Conservation (phyloP, 306 rosid species). For the Lagenaria siceraria region DNA sequence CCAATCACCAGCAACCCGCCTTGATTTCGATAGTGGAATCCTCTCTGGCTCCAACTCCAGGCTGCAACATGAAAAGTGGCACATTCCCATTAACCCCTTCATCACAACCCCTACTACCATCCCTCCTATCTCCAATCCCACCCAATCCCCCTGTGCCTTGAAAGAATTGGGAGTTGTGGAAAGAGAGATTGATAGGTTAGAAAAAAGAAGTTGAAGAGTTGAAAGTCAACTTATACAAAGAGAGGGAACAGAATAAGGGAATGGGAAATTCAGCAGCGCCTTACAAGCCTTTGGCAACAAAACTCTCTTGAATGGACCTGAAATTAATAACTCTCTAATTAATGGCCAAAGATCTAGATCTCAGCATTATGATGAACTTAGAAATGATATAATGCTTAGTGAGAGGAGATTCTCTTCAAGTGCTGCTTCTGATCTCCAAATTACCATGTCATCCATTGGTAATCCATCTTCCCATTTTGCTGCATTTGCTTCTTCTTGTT, state of each 20-base stretch:
- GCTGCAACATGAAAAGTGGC: constrained; percentile 31
- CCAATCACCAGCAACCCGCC: constrained; percentile 23
- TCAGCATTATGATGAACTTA: constrained; percentile 25
- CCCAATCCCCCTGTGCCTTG: no score
- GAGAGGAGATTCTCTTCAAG: constrained; percentile 36
- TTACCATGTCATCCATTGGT: constrained; percentile 40
- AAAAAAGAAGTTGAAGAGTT: constrained; percentile 63
- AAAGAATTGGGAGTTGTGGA: constrained; percentile 57
- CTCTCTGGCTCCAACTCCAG: constrained; percentile 23
- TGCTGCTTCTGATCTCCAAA: constrained; percentile 44
- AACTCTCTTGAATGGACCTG: constrained; percentile 18
- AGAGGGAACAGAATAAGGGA: constrained; percentile 40
- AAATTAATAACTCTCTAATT: constrained; percentile 18
- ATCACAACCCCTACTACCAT: constrained; percentile 9
- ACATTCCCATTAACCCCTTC: constrained; percentile 5
- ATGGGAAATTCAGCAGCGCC: constrained; percentile 26
- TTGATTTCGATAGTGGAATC: constrained; percentile 12
- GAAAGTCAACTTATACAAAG: constrained; percentile 30
- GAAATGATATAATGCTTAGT: constrained; percentile 18
- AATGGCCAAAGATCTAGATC: constrained; percentile 28
- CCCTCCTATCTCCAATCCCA: constrained; percentile 34
- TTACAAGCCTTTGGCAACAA: constrained; percentile 20
- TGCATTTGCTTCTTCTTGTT: not conserved
- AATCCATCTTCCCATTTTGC: constrained; percentile 1
- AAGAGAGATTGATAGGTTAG: constrained; percentile 57